Conservation (phyloP, 2,329 filamentous ascomycete genomes). For the Mycosphaerella sp. region DNA sequence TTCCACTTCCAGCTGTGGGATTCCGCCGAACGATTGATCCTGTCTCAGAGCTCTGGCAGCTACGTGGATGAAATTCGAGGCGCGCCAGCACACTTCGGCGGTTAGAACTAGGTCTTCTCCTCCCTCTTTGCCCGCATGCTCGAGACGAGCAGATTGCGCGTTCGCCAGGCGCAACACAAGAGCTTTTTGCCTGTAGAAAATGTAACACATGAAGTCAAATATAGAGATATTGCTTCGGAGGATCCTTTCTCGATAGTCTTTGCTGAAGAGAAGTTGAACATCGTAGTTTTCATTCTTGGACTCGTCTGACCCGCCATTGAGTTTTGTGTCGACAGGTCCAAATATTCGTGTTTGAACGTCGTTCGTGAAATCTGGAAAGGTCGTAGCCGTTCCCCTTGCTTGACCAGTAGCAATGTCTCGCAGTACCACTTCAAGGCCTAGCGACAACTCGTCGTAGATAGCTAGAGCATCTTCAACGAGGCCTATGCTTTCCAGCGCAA, state of each 20-base stretch:
- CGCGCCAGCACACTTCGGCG: slow-evolving; percentile 78
- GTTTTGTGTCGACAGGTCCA: slow-evolving; percentile 10
- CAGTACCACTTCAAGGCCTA: slow-evolving; percentile 77
- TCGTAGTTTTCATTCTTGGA: slow-evolving; percentile 15
- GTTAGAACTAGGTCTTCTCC: slow-evolving; percentile 69
- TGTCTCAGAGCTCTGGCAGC: slow-evolving; percentile 72
- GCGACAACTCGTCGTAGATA: slow-evolving; percentile 87
- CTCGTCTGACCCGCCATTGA: slow-evolving; percentile 19
- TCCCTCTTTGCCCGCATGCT: slow-evolving; percentile 33
- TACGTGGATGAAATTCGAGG: slow-evolving; percentile 75
- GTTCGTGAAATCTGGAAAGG: slow-evolving; percentile 65
- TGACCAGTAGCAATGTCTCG: slow-evolving; percentile 62
- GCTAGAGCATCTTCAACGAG: slow-evolving; percentile 91
- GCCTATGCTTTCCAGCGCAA: slow-evolving; percentile 93
- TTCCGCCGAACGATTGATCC: slow-evolving; percentile 51
- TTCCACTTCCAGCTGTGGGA: slow-evolving; percentile 51
- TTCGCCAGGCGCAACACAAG: slow-evolving; percentile 80
- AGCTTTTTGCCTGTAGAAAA: slow-evolving; percentile 83
- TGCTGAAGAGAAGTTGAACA: slow-evolving; percentile 41
- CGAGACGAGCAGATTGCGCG: slow-evolving; percentile 39
- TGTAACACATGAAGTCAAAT: slow-evolving; percentile 91
- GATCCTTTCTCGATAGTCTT: slow-evolving; percentile 86
- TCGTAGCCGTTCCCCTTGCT: slow-evolving; percentile 61
- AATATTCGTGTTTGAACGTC: slow-evolving; percentile 49
- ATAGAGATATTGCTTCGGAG: slow-evolving; percentile 90